A percentile compares a stretch with the other conserved stretches of the same genome.
phyloP scores from a whole-genome alignment of 2,329 filamentous ascomycete species.

The Botryosphaeria dothidea region DNA sequence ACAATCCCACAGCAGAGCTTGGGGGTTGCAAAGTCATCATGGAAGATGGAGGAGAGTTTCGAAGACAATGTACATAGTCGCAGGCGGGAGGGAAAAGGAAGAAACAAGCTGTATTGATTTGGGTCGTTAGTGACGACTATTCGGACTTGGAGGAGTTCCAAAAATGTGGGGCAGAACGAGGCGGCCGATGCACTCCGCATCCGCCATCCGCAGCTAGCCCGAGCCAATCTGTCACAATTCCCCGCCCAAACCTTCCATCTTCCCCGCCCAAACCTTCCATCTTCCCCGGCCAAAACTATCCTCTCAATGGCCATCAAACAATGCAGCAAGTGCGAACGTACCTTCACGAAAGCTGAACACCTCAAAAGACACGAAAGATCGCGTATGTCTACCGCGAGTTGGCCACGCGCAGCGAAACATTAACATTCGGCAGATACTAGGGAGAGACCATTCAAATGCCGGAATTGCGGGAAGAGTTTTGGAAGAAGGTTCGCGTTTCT shows the following conservation, averaged over 20 bases:
- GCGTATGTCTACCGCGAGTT: slow-evolving; percentile 34
- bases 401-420: not conserved
- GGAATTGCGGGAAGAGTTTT: slow-evolving; percentile 56
- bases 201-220: not conserved
- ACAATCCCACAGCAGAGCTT: too few species aligned
- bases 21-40: too few species aligned
- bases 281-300: not conserved
- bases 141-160: too few species aligned
- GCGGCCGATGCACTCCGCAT: not conserved
- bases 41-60: too few species aligned
- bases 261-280: not conserved
- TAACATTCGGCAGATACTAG: not conserved
- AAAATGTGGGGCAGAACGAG: not conserved
- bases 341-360: slow-evolving; percentile 58
- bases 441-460: slow-evolving; percentile 52
- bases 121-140: too few species aligned
- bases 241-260: not conserved
- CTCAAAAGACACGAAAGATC: slow-evolving; percentile 58
- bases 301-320: slow-evolving; percentile 38
- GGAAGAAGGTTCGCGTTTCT: slow-evolving; percentile 49
- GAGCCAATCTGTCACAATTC: not conserved
- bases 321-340: slow-evolving; percentile 51
- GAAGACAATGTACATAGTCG: too few species aligned
- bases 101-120: too few species aligned
- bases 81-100: too few species aligned